phyloP scores from a whole-genome alignment of 768 basidiomycete genomes.

The Clitopilus hobsonii region DNA sequence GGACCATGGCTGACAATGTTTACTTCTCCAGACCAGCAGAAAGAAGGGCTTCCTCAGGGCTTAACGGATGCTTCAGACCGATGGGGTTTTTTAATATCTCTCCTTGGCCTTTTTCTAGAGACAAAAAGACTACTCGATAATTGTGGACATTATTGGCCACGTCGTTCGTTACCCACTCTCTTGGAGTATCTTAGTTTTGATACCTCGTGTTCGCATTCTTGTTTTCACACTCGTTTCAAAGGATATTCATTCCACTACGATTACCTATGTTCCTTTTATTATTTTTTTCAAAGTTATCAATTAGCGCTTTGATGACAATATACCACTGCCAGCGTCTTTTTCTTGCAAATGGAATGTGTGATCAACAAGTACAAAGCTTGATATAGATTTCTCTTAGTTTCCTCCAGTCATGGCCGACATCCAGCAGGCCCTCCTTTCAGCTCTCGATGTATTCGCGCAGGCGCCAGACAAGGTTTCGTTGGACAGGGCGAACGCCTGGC shows the following conservation, averaged over 20 bases:
- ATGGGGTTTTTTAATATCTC: constrained; percentile 7
- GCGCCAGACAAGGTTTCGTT: constrained; percentile 81
- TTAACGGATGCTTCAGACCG: constrained; percentile 20
- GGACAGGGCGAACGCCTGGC: constrained; percentile 88
- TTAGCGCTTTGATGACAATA: constrained; percentile 33
- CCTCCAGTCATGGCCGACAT: constrained; percentile 55
- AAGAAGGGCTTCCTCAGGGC: constrained; percentile 78
- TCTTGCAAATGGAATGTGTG: constrained; percentile 10
- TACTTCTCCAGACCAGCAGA: constrained; percentile 42
- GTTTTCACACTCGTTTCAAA: constrained; percentile 52
- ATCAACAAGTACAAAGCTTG: constrained; percentile 34
- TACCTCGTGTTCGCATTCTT: constrained; percentile 31
- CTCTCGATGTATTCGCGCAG: constrained; percentile 73
- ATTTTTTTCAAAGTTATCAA: constrained; percentile 23
- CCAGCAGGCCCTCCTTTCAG: constrained; percentile 62
- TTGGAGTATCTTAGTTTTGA: constrained; percentile 36
- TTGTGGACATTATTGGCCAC: neutral
- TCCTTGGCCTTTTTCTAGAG: constrained; percentile 18
- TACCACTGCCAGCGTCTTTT: constrained; percentile 23
- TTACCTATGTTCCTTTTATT: constrained; percentile 46
- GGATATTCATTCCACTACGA: neutral
- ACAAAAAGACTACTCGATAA: neutral
- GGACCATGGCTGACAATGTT: constrained; percentile 12
- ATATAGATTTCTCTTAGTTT: constrained; percentile 1
- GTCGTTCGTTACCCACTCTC: constrained; percentile 14